Conservation (phyloP, 2,329 filamentous ascomycete genomes). For the Paraphoma sp. region DNA sequence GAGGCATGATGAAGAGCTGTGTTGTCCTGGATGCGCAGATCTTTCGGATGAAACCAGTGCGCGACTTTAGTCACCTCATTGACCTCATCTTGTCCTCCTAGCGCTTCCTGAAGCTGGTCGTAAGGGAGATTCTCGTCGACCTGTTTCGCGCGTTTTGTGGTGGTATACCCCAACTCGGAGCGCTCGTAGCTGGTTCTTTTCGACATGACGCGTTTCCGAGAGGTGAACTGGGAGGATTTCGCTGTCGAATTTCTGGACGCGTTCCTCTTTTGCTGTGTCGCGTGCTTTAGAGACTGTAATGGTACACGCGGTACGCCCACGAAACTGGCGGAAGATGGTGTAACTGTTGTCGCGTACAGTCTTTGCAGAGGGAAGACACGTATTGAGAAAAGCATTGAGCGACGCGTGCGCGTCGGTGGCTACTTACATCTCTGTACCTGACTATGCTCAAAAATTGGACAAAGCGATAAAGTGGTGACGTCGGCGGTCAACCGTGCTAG, state of each 20-base stretch:
- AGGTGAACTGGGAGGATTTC: slow-evolving; percentile 1
- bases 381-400: slow-evolving; percentile 19
- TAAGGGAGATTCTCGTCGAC: slow-evolving; percentile 56
- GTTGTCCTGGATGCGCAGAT: slow-evolving; percentile 59
- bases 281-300: slow-evolving; percentile 13
- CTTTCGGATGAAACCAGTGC: slow-evolving; percentile 61
- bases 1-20: slow-evolving; percentile 56
- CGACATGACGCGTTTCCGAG: slow-evolving; percentile 20
- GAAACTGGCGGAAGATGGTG: background rate
- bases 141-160: slow-evolving; percentile 58
- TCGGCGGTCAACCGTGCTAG: slow-evolving; percentile 23
- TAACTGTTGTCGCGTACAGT: background rate
- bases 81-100: slow-evolving; percentile 49
- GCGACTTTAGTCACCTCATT: slow-evolving; percentile 51
- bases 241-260: slow-evolving; percentile 8
- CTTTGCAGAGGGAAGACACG: background rate
- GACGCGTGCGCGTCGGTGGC: background rate
- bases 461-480: slow-evolving; percentile 30
- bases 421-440: slow-evolving; percentile 15
- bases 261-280: slow-evolving; percentile 15
- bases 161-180: slow-evolving; percentile 51
- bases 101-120: slow-evolving; percentile 47
- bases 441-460: slow-evolving; percentile 3
- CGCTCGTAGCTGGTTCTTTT: slow-evolving; percentile 40
- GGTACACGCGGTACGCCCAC: background rate